Conservation (phyloP, 768 basidiomycete species). For the Amanita jacksonii region DNA sequence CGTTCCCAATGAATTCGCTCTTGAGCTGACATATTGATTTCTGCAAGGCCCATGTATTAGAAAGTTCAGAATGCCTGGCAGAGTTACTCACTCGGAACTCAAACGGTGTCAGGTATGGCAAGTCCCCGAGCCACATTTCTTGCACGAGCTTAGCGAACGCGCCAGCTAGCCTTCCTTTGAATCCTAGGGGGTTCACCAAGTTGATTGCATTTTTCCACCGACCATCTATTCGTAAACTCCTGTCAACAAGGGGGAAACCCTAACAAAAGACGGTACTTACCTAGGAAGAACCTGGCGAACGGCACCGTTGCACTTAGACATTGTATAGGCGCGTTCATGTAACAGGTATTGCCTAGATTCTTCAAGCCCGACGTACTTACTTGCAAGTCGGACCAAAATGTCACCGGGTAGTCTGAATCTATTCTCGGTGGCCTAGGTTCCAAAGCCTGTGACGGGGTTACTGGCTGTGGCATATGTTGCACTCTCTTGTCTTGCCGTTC, state of each 20-base stretch:
- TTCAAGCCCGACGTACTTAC: conserved; percentile 82
- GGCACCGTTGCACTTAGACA: conserved; percentile 93
- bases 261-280: conserved; percentile 30
- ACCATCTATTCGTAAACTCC: conserved; percentile 34
- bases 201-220: conserved; percentile 82
- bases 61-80: no score
- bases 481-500: conserved; percentile 70
- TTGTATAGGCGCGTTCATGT: conserved; percentile 98
- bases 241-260: conserved; percentile 8
- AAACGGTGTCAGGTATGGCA: conserved; percentile 73
- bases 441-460: conserved; percentile 14
- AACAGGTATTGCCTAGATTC: conserved; percentile 96
- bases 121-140: conserved; percentile 82
- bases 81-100: conserved; percentile 64
- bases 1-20: conserved; percentile 70
- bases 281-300: conserved; percentile 86
- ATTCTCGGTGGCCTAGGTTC: conserved; percentile 59
- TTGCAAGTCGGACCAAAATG: conserved; percentile 75
- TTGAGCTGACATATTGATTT: conserved; percentile 39
- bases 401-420: conserved; percentile 67
- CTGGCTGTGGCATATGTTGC: conserved; percentile 25
- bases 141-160: conserved; percentile 80
- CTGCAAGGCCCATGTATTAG: conserved; percentile 21
- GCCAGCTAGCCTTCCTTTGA: conserved; percentile 70
- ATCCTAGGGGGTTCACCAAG: conserved; percentile 75